Base-by-base conservation (phyloP, 257 asterid species). In the Fraxinus americana region DNA sequence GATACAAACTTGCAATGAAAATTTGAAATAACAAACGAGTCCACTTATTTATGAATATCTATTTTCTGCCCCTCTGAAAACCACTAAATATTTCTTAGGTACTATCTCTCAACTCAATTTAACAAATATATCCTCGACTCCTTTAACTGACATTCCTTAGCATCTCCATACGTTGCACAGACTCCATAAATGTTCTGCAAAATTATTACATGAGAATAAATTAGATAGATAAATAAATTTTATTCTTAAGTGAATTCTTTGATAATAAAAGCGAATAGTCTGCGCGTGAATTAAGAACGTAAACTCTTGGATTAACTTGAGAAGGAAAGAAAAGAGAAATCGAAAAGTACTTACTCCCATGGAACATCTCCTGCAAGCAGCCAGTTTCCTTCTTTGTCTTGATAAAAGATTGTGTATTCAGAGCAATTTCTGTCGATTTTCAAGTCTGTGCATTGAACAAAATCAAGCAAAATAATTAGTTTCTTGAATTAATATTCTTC, bases 321-420 rank as follows among this genome's bases (percentile, higher is more conserved):
- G 9, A 41, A 23, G 38, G 14, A 25, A 68, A 54, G 7, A 38
- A 71, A 35, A 80, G 6, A 30, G 16, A 57, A 68, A 23, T 23
- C 14, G 43, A 63, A 13, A 36, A 11, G 39, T 66, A 71, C 91
- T 48, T 79, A 90, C 93, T 82, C 82, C 93, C 96, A 89, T 43
- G 93, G 92, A 74, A 85, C 89, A 81, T 89, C 91, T 75, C 93
- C 93, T 7, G 85, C 88, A 14, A 86, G 85, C 89, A 89, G 75
- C 93, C 96, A 87, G 43, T 85, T 86, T 81, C 92, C 92, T 54
- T 87, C 84, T 81, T 71, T 89, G 86, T 89, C 91, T 76, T 89
- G 90, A 77, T 87, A 91, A 81, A 85, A 87, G 67, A 91, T 82
- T 66, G 83, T 76, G 65, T 80, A 87, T 19, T 82, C 78, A 21